phyloP scores from a whole-genome alignment of 2,329 filamentous ascomycete genomes.

The Talaromyces pinophilus region DNA sequence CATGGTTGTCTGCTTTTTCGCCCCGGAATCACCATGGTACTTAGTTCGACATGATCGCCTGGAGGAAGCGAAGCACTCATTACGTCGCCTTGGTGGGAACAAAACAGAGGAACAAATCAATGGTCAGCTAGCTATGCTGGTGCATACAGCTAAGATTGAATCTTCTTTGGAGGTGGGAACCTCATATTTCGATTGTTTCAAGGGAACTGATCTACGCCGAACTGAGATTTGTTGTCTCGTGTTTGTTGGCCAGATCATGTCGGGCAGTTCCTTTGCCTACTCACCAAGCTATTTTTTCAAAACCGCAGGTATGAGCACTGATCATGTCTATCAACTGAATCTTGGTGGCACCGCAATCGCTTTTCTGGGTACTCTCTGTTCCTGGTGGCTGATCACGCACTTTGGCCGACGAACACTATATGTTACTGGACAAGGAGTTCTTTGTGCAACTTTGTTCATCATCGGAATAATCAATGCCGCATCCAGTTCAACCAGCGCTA shows the following conservation, averaged over 20 bases:
- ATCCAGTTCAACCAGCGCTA: conserved; percentile 42
- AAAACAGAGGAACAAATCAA: conserved; percentile 55
- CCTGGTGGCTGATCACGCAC: conserved; percentile 38
- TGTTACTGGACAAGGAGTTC: conserved; percentile 34
- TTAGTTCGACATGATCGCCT: conserved; percentile 22
- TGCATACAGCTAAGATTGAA: conserved; percentile 81
- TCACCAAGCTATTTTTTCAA: conserved; percentile 58
- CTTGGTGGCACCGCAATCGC: conserved; percentile 41
- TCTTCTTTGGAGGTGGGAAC: conserved; percentile 57
- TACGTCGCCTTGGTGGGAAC: conserved; percentile 23
- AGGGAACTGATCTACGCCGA: conserved; percentile 40
- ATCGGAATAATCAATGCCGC: conserved; percentile 42
- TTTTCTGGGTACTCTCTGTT: conserved; percentile 38
- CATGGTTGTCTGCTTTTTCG: conserved; percentile 44
- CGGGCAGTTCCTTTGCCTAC: conserved; percentile 49
- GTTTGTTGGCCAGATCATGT: conserved; percentile 47
- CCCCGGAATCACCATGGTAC: conserved; percentile 26
- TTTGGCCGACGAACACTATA: conserved; percentile 38
- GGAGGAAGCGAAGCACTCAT: conserved; percentile 21
- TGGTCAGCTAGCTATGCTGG: conserved; percentile 88
- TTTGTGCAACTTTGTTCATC: conserved; percentile 37
- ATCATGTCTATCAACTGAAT: conserved; percentile 39
- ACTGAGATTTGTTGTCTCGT: conserved; percentile 48
- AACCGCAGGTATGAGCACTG: conserved; percentile 34
- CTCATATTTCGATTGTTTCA: conserved; percentile 60